Evolutionary conservation across 225 moss, liverwort and hornwort species (phyloP), one percentile per base, ranked within the genome.

Genomic region (Polytrichum formosum): DNA sequence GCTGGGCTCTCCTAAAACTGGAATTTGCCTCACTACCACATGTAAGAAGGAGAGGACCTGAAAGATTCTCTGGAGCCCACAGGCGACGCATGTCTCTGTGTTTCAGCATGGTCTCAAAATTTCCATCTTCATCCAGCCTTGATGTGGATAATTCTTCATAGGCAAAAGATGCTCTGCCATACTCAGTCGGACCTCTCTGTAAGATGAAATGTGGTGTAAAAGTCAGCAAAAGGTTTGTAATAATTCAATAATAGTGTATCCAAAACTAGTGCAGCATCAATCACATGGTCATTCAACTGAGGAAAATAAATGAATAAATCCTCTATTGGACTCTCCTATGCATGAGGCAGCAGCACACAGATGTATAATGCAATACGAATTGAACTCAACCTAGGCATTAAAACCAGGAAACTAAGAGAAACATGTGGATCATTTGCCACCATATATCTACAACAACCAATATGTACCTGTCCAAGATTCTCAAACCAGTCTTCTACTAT

Each of bases 51-150:
- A 83, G 29, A 55, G 86, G 83, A 69, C 80, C 78, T 27, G 78
- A 83, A 28, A 78, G 63, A 54, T 71, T 74, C 18, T 80, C 80
- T 69, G 80, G 80, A 73, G 72, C 78, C 82, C 77, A 77, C 22
- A 86, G 70, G 55, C 82, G 75, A 63, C 72, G 79, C 64, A 67
- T 26, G 31, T 75, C 85, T 53, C 80, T 86, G 65, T 82, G 71
- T 54, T 78, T 75, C 18, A 83, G 77, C 80, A 80, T 68, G 31
- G 62, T 67, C 46, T 79, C 77, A 66, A 75, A 82, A 56, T 73
- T 78, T 55, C 76, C 68, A 55, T 76, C 65, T 66, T 73, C 73
- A 70, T 55, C 72, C 10, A 67, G 60, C 59, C 59, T 58, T 5
- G 61, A 53, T 61, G 64, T 61, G 1, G 56, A 62, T 19, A 54